phyloP scores from a whole-genome alignment of 352 stramenopile genomes.

The Pythium rishiriense region DNA sequence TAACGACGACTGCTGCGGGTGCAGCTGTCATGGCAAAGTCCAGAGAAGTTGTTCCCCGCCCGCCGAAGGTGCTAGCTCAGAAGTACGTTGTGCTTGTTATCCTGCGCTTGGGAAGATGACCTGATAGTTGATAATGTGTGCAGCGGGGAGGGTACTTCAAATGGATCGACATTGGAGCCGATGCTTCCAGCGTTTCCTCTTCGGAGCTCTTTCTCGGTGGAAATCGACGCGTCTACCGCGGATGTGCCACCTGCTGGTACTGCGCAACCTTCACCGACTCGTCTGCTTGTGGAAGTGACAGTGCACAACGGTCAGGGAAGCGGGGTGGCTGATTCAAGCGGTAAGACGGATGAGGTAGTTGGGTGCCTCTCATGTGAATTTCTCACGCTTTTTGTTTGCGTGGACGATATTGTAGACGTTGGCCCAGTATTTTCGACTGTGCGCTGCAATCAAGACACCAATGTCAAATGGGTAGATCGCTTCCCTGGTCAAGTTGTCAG shows the following conservation, averaged over 20 bases:
- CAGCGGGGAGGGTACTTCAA: conserved; percentile 7
- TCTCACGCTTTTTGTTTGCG: too few species aligned
- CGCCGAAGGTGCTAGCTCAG: conserved; percentile 51
- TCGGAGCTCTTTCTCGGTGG: conserved; percentile 60
- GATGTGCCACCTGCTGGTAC: conserved; percentile 11
- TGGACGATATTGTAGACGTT: conserved; percentile 34
- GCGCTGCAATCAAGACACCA: conserved; percentile 52
- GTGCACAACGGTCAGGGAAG: conserved; percentile 65
- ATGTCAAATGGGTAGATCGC: conserved; percentile 80
- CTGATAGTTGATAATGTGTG: neutral
- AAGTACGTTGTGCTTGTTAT: conserved; percentile 34
- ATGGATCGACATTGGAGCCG: conserved; percentile 18
- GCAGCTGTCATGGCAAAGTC: conserved; percentile 43
- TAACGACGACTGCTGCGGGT: conserved; percentile 21
- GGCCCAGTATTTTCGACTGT: conserved; percentile 73
- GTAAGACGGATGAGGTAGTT: conserved; percentile 21
- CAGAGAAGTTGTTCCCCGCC: conserved; percentile 54
- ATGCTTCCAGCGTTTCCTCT: conserved; percentile 62
- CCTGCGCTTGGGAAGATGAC: conserved; percentile 2
- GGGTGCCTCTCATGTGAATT: too few species aligned
- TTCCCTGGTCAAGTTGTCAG: conserved; percentile 60
- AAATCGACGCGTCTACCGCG: conserved; percentile 40
- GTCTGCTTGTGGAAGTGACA: conserved; percentile 46
- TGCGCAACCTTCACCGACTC: conserved; percentile 1
- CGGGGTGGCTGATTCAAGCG: conserved; percentile 42